A percentile compares a stretch with the other conserved stretches of the same genome.
These are phyloP conservation scores for Triadica sebifera DNA, from an alignment of 345 rosid species.

Conservation along the genomic window DNA sequence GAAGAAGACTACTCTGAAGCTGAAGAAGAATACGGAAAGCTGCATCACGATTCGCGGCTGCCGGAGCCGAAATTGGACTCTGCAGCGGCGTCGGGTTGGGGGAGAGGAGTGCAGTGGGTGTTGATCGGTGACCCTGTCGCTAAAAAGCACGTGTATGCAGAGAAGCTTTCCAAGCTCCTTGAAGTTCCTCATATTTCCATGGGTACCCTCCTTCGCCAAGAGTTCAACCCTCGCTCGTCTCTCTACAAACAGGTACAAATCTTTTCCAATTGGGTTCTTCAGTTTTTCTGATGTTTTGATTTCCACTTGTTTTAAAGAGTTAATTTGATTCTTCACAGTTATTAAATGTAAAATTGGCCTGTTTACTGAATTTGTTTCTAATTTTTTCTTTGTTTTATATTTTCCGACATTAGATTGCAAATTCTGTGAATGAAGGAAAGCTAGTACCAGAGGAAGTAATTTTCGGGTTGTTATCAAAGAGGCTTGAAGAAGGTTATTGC, in stretches of 20 bases:
- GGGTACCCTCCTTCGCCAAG: constrained; percentile 80
- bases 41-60: constrained; percentile 5
- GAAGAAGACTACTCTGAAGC: constrained; percentile 17
- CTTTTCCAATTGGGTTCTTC: not conserved
- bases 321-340: not conserved
- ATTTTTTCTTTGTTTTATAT: too few relatives aligned
- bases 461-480: constrained; percentile 71
- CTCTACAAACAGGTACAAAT: constrained; percentile 60
- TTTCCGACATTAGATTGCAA: constrained; percentile 37
- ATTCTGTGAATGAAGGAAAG: constrained; percentile 67
- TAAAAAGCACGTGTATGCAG: constrained; percentile 71
- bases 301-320: not conserved
- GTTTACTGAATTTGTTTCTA: not conserved
- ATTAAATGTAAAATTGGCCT: not conserved
- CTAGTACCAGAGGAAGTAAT: constrained; percentile 72
- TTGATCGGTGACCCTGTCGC: constrained; percentile 77
- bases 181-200: constrained; percentile 90
- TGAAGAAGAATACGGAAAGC: not conserved
- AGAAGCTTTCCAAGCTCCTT: constrained; percentile 75
- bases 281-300: not conserved
- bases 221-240: constrained; percentile 71
- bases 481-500: constrained; percentile 77
- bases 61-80: constrained; percentile 21
- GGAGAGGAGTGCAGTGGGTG: constrained; percentile 95
- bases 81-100: constrained; percentile 43